These are phyloP conservation scores for Mucor piriformis DNA, from an alignment of 371 early-diverging fungal genomes.

Conservation along the genomic window DNA sequence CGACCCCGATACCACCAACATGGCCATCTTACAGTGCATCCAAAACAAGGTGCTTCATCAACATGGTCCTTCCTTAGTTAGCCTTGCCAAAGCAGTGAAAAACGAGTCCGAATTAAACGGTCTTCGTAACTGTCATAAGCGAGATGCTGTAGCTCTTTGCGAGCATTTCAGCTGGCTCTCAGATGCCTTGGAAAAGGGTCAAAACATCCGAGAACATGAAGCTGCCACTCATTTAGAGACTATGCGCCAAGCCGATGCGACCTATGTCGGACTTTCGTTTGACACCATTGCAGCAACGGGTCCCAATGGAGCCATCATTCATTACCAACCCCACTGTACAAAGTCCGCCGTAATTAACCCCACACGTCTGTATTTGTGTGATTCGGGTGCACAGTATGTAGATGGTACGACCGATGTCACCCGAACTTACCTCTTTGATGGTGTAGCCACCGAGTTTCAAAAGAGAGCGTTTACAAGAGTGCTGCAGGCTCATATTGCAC, in stretches of 20 bases:
- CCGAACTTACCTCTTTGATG: slow-evolving; percentile 90
- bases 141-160: slow-evolving; percentile 92
- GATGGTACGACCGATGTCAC: slow-evolving; percentile 99
- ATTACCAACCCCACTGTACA: slow-evolving; percentile 85
- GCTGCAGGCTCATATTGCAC: slow-evolving; percentile 93
- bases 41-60: slow-evolving; percentile 4
- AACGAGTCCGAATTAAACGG: slow-evolving; percentile 91
- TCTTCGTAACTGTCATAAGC: slow-evolving; percentile 86
- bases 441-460: slow-evolving; percentile 82
- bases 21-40: slow-evolving; percentile 22
- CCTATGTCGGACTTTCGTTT: slow-evolving; percentile 82
- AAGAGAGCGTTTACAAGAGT: slow-evolving; percentile 94
- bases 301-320: slow-evolving; percentile 95
- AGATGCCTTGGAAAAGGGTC: slow-evolving; percentile 68
- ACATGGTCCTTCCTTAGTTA: slow-evolving; percentile 65
- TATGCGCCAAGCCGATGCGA: slow-evolving; percentile 53
- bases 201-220: slow-evolving; percentile 65
- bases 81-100: slow-evolving; percentile 89
- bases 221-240: slow-evolving; percentile 80
- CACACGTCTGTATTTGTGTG: slow-evolving; percentile 88
- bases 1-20: slow-evolving; percentile 15
- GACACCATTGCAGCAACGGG: slow-evolving; percentile 95
- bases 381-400: slow-evolving; percentile 97
- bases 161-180: slow-evolving; percentile 96
- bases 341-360: slow-evolving; percentile 53